Base-by-base conservation (phyloP, 139 green algal species). In the Chlorella ohadii region DNA sequence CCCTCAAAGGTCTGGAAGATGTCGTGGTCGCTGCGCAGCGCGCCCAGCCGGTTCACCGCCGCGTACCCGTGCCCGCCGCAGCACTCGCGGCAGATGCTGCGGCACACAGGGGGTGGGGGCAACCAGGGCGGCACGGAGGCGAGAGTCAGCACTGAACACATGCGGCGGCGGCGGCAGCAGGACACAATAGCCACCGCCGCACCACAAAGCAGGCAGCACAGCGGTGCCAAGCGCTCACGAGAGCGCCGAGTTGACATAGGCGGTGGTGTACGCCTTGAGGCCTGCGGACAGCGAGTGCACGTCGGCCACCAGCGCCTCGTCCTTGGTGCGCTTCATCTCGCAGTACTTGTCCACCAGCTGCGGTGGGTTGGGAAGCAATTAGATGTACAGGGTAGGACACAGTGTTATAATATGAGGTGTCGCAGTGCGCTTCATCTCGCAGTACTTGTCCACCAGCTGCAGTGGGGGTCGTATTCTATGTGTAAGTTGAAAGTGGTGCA, bases 11-110 rank as follows among this genome's bases (percentile, higher is more conserved):
- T 47, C 67, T 73, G 70, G 70, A 77, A 77, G 47, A 77, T 78
- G 92, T 96, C 93, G 72, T 97, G 94, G 83, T 97, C 94, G 31
- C 79, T 91, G 41, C 94, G 89, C 87, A 93, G 86, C n/a, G 88
- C 88, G 25, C 94, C 94, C 72, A 97, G 89, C 20, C 94, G 90
- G 89, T 97, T 97, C 17, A 77, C 80, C 0, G 93, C 92, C 9
- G 93, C 93, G 80, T 96, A 96, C 41, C 94, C 94, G 83, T 97
- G 94, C 31, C 94, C 94, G 38, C 94, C 94, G 78, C 93, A 96
- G 31, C 84, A 84, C 85, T 96, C 93, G 12, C 94, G 89, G 88
- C 93, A 96, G 12, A 91, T 74, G 66, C 79, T 84, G 76, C 36
- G 25, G n/a, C n/a, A n/a, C n/a, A n/a, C n/a, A n/a, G n/a, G n/a